Percentiles rank a stretch among this genome's conserved stretches.
These are phyloP conservation scores for Psidium guajava DNA, from an alignment of 345 rosid genomes.

Conservation along the genomic window DNA sequence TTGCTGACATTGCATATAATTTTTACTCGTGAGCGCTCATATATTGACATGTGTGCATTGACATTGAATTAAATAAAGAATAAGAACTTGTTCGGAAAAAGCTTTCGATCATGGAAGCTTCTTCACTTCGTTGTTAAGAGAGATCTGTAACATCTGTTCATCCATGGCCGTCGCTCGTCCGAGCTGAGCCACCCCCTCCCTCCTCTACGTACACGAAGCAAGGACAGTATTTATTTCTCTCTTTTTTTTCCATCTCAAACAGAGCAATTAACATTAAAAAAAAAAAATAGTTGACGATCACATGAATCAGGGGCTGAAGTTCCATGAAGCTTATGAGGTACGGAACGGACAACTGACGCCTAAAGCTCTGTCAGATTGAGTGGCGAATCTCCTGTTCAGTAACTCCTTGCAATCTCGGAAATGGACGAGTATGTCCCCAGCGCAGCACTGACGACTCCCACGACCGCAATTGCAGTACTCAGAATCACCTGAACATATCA, in stretches of 20 bases:
- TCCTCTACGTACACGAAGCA: neutral
- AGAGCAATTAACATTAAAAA: neutral
- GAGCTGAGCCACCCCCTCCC: too few relatives aligned
- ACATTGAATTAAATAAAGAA: too few relatives aligned
- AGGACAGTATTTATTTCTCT: neutral
- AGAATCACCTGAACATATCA: neutral
- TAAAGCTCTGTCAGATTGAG: neutral
- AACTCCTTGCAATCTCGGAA: constrained; percentile 21
- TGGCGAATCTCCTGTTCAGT: constrained; percentile 1
- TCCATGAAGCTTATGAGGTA: neutral
- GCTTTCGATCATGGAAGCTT: too few relatives aligned
- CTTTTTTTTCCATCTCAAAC: neutral
- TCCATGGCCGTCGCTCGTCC: too few relatives aligned
- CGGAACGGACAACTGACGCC: neutral
- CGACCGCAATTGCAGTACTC: constrained; percentile 18
- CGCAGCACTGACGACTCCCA: constrained; percentile 44
- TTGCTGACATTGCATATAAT: too few relatives aligned
- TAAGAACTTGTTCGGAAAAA: too few relatives aligned
- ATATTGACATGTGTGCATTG: too few relatives aligned
- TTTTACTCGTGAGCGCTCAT: too few relatives aligned
- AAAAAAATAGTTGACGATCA: neutral
- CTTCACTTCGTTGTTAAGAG: too few relatives aligned
- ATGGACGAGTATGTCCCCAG: constrained; percentile 62
- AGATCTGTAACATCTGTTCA: too few relatives aligned
- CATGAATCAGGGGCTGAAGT: neutral